phyloP scores from a whole-genome alignment of 257 asterid species.

The Prunella vulgaris region DNA sequence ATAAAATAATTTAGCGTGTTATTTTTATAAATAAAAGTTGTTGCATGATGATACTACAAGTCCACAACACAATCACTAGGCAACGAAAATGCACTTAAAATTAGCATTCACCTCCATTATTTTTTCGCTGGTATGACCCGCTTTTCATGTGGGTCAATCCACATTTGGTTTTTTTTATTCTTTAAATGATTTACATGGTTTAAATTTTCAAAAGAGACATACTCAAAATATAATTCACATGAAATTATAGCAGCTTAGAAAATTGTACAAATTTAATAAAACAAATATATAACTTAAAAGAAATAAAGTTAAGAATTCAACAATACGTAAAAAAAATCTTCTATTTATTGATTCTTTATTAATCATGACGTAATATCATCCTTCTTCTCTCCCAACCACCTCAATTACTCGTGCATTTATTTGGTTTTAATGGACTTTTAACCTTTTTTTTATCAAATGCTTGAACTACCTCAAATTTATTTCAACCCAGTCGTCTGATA shows the following conservation, averaged over 20 bases:
- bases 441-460: conserved; percentile 41
- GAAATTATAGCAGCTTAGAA: not conserved
- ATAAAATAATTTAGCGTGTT: no score
- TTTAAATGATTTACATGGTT: no score
- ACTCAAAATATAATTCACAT: not conserved
- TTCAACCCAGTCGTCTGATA: not conserved
- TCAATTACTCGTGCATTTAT: conserved; percentile 65
- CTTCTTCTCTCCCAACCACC: conserved; percentile 61
- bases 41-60: no score
- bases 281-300: not conserved
- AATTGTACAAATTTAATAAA: not conserved
- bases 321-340: not conserved
- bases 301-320: not conserved
- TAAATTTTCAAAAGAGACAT: no score
- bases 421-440: conserved; percentile 51
- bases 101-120: no score
- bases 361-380: conserved; percentile 44
- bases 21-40: no score
- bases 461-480: conserved; percentile 28
- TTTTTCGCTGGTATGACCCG: no score
- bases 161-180: no score
- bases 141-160: no score
- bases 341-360: conserved; percentile 36
- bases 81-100: no score
- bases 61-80: no score